These are phyloP conservation scores for Aspergillus unguis DNA, from an alignment of 2,329 filamentous ascomycete species.

Conservation along the genomic window DNA sequence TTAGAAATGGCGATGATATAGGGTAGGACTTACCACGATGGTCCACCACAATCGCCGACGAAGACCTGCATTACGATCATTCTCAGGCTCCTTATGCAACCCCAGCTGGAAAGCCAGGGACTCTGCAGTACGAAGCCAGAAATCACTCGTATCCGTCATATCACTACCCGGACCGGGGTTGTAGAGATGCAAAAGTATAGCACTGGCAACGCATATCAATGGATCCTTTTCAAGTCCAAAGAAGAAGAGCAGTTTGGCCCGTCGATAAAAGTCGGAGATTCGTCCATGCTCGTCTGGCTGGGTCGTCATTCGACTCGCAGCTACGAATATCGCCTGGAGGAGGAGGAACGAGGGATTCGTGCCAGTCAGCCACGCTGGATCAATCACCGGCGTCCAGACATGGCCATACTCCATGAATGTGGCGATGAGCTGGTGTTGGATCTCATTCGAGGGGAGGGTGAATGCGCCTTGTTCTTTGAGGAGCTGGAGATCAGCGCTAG, in stretches of 20 bases:
- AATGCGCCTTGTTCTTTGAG: slow-evolving; percentile 25
- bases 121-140: slow-evolving; percentile 43
- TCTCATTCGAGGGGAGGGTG: slow-evolving; percentile 22
- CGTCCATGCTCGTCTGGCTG: slow-evolving; percentile 29
- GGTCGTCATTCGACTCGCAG: slow-evolving; percentile 39
- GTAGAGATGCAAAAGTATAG: slow-evolving; percentile 43
- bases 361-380: slow-evolving; percentile 40
- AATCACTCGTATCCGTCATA: slow-evolving; percentile 41
- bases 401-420: slow-evolving; percentile 41
- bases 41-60: slow-evolving; percentile 46
- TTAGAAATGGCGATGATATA: background rate
- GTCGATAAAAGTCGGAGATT: slow-evolving; percentile 30
- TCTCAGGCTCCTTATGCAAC: slow-evolving; percentile 41
- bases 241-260: slow-evolving; percentile 34
- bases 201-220: slow-evolving; percentile 39
- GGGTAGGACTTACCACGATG: slow-evolving; percentile 33
- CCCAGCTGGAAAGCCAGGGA: slow-evolving; percentile 44
- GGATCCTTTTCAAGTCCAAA: slow-evolving; percentile 35
- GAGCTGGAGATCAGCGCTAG: slow-evolving; percentile 19
- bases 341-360: slow-evolving; percentile 27
- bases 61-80: slow-evolving; percentile 34
- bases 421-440: slow-evolving; percentile 38
- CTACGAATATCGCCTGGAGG: slow-evolving; percentile 39
- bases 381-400: slow-evolving; percentile 43
- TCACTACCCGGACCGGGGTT: slow-evolving; percentile 43